Evolutionary conservation across 768 basidiomycete genomes (phyloP), one percentile per base, ranked within the genome.

Genomic region (Tylopilus subfusipes): DNA sequence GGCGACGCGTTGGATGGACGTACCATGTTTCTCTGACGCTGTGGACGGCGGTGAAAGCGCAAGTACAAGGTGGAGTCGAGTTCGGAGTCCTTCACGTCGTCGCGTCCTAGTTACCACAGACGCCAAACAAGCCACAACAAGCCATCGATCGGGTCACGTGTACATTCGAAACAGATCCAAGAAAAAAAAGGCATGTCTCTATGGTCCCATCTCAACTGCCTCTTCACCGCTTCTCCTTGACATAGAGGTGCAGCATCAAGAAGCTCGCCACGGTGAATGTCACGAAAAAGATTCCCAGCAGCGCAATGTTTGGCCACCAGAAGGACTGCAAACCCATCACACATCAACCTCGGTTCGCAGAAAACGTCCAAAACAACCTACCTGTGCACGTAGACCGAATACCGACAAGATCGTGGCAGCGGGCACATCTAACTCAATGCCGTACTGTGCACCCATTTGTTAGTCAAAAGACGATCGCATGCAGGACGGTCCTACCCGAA

Each of bases 241-340:
- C 95, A 66, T 85, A 94, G 71, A 86, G 85, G 65, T 96, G 90
- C 25, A 98, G 75, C 44, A 83, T 85, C 50, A 93, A 59, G 70
- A 82, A 98, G 71, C 90, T 94, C 33, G 77, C 75, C 6, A 82
- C 67, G 6, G 88, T 93, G 71, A 94, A 93, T 2, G 77, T 72
- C 25, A 81, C 85, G 63, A 98, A 95, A 76, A 93, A 93, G 45
- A 93, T 90, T 7, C 78, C 88, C 6, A 98, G 78, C 0, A 94
- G 73, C 0, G 86, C 79, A 31, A 94, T 90, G 67, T 99, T 95
- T 0, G 97, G 97, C 91, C 91, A 98, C 97, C 97, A 99, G 78
- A 95, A 98, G 0, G 96, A 93, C 79, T 82, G 48, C 29, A n/a
- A n/a, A 40, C 10, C 11, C 31, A 54, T 3, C 13, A 49, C 6